A percentile compares a stretch with the other conserved stretches of the same genome.
Evolutionary conservation across 2,329 filamentous ascomycete species (phyloP).

Genomic region (Cladophialophora chaetospira): DNA sequence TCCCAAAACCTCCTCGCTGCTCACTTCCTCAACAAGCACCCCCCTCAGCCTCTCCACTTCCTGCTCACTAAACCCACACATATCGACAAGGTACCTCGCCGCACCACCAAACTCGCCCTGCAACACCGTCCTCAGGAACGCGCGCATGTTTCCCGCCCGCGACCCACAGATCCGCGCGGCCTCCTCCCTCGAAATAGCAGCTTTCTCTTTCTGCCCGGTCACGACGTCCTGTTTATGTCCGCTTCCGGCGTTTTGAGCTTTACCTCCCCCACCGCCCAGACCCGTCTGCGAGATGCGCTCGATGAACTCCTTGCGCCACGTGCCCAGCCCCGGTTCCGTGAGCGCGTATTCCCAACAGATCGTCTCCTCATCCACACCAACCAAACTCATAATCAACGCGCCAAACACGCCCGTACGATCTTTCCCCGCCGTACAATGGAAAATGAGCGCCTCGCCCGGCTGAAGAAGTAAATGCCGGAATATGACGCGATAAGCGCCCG

Average conservation of each 20-base stretch:
- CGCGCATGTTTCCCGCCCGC: conserved; percentile 32
- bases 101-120: conserved; percentile 32
- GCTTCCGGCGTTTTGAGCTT: not conserved
- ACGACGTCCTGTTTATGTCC: not conserved
- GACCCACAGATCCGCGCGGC: conserved; percentile 31
- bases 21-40: conserved; percentile 23
- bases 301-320: conserved; percentile 32
- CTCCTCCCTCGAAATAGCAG: conserved; percentile 27
- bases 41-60: conserved; percentile 29
- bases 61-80: conserved; percentile 28
- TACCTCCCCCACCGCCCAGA: conserved; percentile 20
- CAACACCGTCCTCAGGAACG: conserved; percentile 29
- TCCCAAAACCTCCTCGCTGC: conserved; percentile 5
- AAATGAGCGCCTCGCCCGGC: conserved; percentile 45
- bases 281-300: conserved; percentile 28
- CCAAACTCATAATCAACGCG: conserved; percentile 65
- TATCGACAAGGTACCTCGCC: conserved; percentile 27
- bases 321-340: conserved; percentile 62
- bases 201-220: conserved; percentile 3
- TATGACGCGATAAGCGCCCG: conserved; percentile 57
- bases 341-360: conserved; percentile 71
- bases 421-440: conserved; percentile 78
- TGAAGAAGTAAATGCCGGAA: conserved; percentile 57
- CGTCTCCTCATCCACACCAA: conserved; percentile 59
- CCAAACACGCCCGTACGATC: conserved; percentile 73